phyloP scores from a whole-genome alignment of 148 eudicot species.

The Pharnaceum exiguum region DNA sequence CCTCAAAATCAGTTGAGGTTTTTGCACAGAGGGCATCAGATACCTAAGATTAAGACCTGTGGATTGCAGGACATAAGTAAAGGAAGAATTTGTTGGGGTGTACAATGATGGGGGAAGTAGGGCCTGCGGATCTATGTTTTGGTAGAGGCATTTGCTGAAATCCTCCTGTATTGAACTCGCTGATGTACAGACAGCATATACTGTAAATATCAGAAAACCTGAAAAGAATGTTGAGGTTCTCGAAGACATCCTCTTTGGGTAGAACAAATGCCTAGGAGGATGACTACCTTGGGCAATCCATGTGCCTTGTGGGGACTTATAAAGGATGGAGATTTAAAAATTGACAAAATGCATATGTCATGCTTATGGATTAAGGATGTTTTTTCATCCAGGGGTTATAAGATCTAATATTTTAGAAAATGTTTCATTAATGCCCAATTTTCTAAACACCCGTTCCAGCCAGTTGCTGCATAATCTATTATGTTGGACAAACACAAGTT shows the following conservation, averaged over 20 bases:
- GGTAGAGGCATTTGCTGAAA: slow-evolving; percentile 22
- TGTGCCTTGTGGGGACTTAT: slow-evolving; percentile 8
- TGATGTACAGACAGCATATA: slow-evolving; percentile 13
- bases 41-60: slow-evolving; percentile 29
- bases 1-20: slow-evolving; percentile 28
- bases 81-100: slow-evolving; percentile 17
- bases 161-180: slow-evolving; percentile 7
- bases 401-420: neutral
- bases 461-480: slow-evolving; percentile 6
- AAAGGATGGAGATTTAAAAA: slow-evolving; percentile 7
- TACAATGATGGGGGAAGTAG: slow-evolving; percentile 27
- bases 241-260: slow-evolving; percentile 14
- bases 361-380: slow-evolving; percentile 11
- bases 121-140: slow-evolving; percentile 8
- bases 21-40: slow-evolving; percentile 24
- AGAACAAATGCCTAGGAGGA: neutral
- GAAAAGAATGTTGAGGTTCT: neutral
- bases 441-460: slow-evolving; percentile 6
- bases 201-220: slow-evolving; percentile 14
- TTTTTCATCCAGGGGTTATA: neutral
- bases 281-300: slow-evolving; percentile 10
- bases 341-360: slow-evolving; percentile 27
- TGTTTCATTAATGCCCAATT: neutral
- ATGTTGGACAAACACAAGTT: slow-evolving; percentile 7
- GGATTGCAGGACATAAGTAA: slow-evolving; percentile 21